phyloP scores from a whole-genome alignment of 495 filamentous ascomycete species.

The Penicillium coffeae region DNA sequence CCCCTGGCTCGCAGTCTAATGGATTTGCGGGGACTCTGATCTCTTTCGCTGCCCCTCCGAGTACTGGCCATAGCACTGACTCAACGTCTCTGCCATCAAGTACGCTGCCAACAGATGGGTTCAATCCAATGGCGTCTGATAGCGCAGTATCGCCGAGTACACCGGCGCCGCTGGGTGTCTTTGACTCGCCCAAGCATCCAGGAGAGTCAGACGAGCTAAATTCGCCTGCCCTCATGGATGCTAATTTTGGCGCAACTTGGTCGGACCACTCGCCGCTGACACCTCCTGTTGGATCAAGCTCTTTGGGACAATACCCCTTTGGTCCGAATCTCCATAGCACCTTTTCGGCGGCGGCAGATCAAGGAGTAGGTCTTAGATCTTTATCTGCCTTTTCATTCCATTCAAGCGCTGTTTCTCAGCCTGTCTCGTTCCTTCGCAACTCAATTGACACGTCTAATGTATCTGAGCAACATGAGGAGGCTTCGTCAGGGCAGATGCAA shows the following conservation, averaged over 20 bases:
- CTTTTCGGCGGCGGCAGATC: slow-evolving; percentile 25
- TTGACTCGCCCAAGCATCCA: slow-evolving; percentile 26
- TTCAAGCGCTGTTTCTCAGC: slow-evolving; percentile 29
- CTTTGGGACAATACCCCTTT: slow-evolving; percentile 18
- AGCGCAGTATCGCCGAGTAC: slow-evolving; percentile 17
- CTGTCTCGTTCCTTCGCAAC: slow-evolving; percentile 37
- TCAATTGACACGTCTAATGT: slow-evolving; percentile 14
- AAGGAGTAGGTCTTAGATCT: slow-evolving; percentile 28
- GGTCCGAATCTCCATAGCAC: slow-evolving; percentile 19
- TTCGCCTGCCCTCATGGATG: slow-evolving; percentile 17
- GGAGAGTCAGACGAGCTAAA: slow-evolving; percentile 19
- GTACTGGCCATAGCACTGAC: slow-evolving; percentile 6
- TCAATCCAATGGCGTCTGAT: slow-evolving; percentile 14
- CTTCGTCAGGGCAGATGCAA: neutral
- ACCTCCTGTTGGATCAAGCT: slow-evolving; percentile 10
- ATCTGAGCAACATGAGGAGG: slow-evolving; percentile 10
- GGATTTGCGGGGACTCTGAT: slow-evolving; percentile 22
- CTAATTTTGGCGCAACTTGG: slow-evolving; percentile 21
- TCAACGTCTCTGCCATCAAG: slow-evolving; percentile 12
- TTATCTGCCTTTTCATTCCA: slow-evolving; percentile 30
- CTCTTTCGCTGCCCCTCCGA: slow-evolving; percentile 14
- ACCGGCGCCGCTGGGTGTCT: slow-evolving; percentile 13
- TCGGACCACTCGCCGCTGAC: slow-evolving; percentile 20
- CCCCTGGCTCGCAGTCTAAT: slow-evolving; percentile 33
- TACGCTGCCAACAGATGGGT: slow-evolving; percentile 13